Percentiles rank a stretch among this genome's conserved stretches.
phyloP scores from a whole-genome alignment of 768 basidiomycete species.

The Trametes cinnabarina region DNA sequence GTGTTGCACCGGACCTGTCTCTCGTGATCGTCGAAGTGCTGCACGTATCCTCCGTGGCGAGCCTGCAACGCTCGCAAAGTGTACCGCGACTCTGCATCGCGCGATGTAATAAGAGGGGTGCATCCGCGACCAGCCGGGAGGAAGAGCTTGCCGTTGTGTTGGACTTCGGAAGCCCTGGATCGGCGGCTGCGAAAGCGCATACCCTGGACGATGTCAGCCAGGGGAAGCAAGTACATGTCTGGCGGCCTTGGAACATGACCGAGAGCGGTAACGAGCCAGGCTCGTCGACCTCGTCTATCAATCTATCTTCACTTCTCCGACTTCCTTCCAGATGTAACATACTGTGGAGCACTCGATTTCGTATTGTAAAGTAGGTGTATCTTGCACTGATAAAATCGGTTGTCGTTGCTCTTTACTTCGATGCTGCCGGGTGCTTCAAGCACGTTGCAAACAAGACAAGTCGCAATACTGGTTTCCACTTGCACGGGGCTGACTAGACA shows the following conservation, averaged over 20 bases:
- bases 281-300: neutral
- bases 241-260: slow-evolving; percentile 45
- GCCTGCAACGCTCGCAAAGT: slow-evolving; percentile 28
- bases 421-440: no score
- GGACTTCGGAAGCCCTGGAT: slow-evolving; percentile 14
- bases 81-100: slow-evolving; percentile 19
- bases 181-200: slow-evolving; percentile 8
- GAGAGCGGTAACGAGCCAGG: neutral
- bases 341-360: slow-evolving; percentile 21
- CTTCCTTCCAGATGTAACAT: neutral
- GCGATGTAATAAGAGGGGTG: slow-evolving; percentile 9
- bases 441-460: no score
- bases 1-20: slow-evolving; percentile 40
- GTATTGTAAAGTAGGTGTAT: neutral
- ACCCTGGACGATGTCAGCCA: slow-evolving; percentile 37
- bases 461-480: no score
- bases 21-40: slow-evolving; percentile 45
- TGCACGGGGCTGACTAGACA: no score
- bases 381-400: neutral
- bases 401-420: no score
- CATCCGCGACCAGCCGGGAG: neutral
- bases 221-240: slow-evolving; percentile 43
- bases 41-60: slow-evolving; percentile 31
- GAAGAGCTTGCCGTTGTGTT: slow-evolving; percentile 17
- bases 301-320: neutral